Conservation (phyloP, 805 yeast species). For the Saccharomycopsis amapae region DNA sequence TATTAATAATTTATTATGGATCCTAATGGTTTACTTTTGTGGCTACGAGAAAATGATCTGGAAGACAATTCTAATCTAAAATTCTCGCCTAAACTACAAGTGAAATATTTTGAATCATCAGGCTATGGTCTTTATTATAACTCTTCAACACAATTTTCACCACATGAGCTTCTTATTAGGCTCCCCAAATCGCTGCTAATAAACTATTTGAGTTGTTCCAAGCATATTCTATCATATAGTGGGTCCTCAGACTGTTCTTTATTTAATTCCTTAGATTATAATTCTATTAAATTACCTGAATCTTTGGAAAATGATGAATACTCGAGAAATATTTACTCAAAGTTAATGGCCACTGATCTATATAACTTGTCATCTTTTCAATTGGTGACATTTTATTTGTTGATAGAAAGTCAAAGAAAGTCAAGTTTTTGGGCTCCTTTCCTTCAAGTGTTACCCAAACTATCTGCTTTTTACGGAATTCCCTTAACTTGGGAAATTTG, state of each 20-base stretch:
- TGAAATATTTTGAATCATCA: background rate
- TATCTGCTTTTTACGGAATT: constrained; percentile 1
- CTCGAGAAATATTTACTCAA: background rate
- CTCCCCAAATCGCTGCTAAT: constrained; percentile 10
- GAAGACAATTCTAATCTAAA: background rate
- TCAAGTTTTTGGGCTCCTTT: constrained; percentile 13
- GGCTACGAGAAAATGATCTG: too few species aligned
- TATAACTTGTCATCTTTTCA: constrained; percentile 12
- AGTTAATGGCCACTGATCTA: background rate
- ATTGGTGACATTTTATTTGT: constrained; percentile 9
- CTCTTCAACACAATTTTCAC: background rate
- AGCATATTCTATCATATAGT: constrained; percentile 4
- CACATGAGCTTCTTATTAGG: constrained; percentile 4
- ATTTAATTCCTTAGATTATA: too few species aligned
- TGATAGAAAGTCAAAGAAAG: constrained; percentile 2
- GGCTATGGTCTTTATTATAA: constrained; percentile 13
- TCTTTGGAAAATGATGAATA: background rate
- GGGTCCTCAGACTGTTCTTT: too few species aligned
- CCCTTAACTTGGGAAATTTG: constrained; percentile 10
- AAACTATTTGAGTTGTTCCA: constrained; percentile 12
- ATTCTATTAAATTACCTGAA: too few species aligned
- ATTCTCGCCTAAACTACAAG: constrained; percentile 3
- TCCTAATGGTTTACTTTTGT: too few species aligned
- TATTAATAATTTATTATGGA: too few species aligned
- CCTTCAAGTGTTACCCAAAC: constrained; percentile 9